Base-by-base conservation (phyloP, 345 rosid genomes). In the Limnanthes douglasii region DNA sequence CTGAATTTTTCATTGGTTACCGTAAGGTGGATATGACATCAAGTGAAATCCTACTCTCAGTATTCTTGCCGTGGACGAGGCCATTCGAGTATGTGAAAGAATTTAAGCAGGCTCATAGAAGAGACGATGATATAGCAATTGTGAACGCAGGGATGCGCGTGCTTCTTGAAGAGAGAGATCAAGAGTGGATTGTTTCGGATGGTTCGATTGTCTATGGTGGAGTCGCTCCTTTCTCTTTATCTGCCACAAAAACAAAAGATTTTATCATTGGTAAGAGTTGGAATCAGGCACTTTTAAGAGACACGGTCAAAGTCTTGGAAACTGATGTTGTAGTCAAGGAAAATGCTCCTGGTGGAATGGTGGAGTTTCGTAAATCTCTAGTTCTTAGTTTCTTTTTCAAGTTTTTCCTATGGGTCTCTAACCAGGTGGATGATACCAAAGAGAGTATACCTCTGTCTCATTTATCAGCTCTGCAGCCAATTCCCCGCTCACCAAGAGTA, bases 341-440 rank as follows among this genome's bases (percentile, higher is more conserved):
- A 35, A 71, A 76, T 56, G 93, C 95, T 43, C 95, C 95, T 20
- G 97, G 97, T 16, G 97, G 97, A 45, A 83, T 88, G 97, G 95
- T 76, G 54, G 95, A 83, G 50, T 88, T 88, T 40, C 58, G 95
- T 30, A 88, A 65, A 50, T 88, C 97, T 50, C 41, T 88, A 28
- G 72, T 68, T 4, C 68, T 72, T 21, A 79, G 95, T 60, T 88
- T 88, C 75, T 83, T 88, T 71, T 88, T 83, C 51, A 88, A 88
- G 40, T 83, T 83, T 62, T 88, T 71, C 73, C 58, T 88, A 18
- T 79, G 78, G 90, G 93, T 73, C 57, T 67, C 77, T 48, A 68
- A 65, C 51, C 68, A 74, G 48, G n/a, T n/a, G n/a, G n/a, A n/a
- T n/a, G n/a, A n/a, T n/a, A 17, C 54, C 8, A 40, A 40, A 52